phyloP scores from a whole-genome alignment of 306 rosid genomes.

The Citrullus amarus region DNA sequence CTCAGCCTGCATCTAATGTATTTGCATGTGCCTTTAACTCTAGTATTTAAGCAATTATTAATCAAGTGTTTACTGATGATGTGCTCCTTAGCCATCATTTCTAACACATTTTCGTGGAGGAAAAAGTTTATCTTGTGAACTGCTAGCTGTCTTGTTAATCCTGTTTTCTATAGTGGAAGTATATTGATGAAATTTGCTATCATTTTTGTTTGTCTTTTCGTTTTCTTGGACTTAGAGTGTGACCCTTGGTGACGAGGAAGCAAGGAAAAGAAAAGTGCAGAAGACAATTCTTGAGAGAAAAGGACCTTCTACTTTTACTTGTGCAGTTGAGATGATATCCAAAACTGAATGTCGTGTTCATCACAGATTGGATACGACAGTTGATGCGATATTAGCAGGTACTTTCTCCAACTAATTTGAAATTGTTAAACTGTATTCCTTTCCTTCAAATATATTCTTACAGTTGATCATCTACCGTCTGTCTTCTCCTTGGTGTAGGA shows the following conservation, averaged over 20 bases:
- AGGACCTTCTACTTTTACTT: constrained; percentile 92
- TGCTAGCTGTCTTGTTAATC: not conserved
- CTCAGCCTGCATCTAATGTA: constrained; percentile 1
- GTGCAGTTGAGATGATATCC: constrained; percentile 94
- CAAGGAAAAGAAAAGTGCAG: constrained; percentile 88
- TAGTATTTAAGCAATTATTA: not conserved
- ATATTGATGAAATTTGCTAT: not conserved
- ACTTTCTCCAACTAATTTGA: constrained; percentile 1
- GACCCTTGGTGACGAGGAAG: constrained; percentile 98
- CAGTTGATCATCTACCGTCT: not conserved
- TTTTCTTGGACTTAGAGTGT: constrained; percentile 56
- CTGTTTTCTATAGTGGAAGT: not conserved
- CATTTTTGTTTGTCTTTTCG: not conserved
- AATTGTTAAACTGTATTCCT: not conserved
- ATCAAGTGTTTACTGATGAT: not conserved
- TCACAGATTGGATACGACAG: constrained; percentile 92
- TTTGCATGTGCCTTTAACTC: not conserved
- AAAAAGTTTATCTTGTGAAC: not conserved
- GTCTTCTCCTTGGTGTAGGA: constrained; percentile 28
- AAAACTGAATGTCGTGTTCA: constrained; percentile 86
- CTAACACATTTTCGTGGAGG: not conserved
- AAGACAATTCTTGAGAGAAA: constrained; percentile 98
- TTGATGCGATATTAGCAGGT: constrained; percentile 95
- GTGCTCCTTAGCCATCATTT: not conserved
- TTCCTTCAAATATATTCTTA: not conserved